Evolutionary conservation across 345 rosid species (phyloP).

Genomic region (Populus nigra): DNA sequence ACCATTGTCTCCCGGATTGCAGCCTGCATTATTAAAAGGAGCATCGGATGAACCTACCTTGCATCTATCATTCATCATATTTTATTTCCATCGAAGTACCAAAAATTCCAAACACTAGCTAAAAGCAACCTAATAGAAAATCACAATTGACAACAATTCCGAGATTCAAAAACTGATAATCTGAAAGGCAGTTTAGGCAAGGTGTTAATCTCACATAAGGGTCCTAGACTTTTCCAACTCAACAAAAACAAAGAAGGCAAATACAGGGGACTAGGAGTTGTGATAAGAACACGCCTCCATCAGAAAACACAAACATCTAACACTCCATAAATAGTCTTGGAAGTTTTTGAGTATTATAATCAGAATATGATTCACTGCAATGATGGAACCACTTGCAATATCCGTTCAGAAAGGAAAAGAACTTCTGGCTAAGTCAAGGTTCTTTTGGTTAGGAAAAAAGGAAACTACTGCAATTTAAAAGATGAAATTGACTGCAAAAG

Average conservation of each 20-base stretch:
- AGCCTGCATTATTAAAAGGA: constrained; percentile 42
- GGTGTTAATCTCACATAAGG: no score
- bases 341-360: background rate
- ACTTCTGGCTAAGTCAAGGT: no score
- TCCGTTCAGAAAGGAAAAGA: background rate
- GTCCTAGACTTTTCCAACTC: no score
- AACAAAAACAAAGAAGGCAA: no score
- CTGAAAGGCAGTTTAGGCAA: no score
- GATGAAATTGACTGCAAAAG: no score
- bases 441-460: no score
- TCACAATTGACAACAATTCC: no score
- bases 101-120: background rate
- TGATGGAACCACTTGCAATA: background rate
- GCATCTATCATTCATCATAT: background rate
- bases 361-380: background rate
- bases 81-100: background rate
- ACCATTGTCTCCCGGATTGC: constrained; percentile 72
- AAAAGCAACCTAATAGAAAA: background rate
- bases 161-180: no score
- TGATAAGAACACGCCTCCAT: background rate
- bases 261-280: background rate
- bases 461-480: no score
- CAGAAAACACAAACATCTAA: background rate
- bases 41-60: constrained; percentile 1
- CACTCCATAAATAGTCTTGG: background rate